These are phyloP conservation scores for Xylariaceae sp. DNA, from an alignment of 2,329 filamentous ascomycete genomes.

Conservation along the genomic window DNA sequence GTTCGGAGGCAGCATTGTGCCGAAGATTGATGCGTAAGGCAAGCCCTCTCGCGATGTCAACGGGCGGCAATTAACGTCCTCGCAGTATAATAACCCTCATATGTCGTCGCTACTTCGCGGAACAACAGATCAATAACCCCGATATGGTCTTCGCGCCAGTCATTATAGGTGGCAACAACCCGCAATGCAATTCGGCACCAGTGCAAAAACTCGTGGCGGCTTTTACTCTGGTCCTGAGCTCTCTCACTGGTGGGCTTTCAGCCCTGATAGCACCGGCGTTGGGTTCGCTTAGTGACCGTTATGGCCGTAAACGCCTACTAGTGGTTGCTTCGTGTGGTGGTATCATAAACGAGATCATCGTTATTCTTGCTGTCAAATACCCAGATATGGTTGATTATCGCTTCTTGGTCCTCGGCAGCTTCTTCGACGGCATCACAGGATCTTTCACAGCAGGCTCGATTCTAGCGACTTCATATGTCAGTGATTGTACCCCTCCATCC, in stretches of 20 bases:
- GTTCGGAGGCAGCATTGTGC: slow-evolving; percentile 80
- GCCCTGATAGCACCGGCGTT: slow-evolving; percentile 79
- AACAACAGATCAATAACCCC: slow-evolving; percentile 57
- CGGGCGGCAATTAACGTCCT: no score
- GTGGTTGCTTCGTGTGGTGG: slow-evolving; percentile 71
- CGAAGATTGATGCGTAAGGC: slow-evolving; percentile 73
- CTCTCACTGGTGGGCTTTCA: slow-evolving; percentile 72
- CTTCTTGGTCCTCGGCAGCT: slow-evolving; percentile 71
- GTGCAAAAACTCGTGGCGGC: slow-evolving; percentile 73
- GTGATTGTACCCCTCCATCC: slow-evolving; percentile 80
- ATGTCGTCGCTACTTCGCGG: slow-evolving; percentile 76
- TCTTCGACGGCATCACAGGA: slow-evolving; percentile 79
- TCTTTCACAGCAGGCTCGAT: slow-evolving; percentile 81
- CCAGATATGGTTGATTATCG: slow-evolving; percentile 71
- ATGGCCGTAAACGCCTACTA: slow-evolving; percentile 73
- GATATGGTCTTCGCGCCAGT: slow-evolving; percentile 59
- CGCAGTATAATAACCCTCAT: slow-evolving; percentile 70
- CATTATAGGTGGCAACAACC: slow-evolving; percentile 64
- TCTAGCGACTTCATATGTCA: slow-evolving; percentile 78
- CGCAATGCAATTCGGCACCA: slow-evolving; percentile 74
- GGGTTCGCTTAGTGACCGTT: slow-evolving; percentile 80
- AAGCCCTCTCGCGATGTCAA: no score
- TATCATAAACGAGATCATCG: slow-evolving; percentile 69
- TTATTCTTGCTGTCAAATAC: slow-evolving; percentile 71
- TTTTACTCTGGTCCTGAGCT: slow-evolving; percentile 72